A percentile compares a stretch with the other conserved stretches of the same genome.
These are phyloP conservation scores for Stagonosporopsis vannaccii DNA, from an alignment of 2,329 filamentous ascomycete species.

Conservation along the genomic window DNA sequence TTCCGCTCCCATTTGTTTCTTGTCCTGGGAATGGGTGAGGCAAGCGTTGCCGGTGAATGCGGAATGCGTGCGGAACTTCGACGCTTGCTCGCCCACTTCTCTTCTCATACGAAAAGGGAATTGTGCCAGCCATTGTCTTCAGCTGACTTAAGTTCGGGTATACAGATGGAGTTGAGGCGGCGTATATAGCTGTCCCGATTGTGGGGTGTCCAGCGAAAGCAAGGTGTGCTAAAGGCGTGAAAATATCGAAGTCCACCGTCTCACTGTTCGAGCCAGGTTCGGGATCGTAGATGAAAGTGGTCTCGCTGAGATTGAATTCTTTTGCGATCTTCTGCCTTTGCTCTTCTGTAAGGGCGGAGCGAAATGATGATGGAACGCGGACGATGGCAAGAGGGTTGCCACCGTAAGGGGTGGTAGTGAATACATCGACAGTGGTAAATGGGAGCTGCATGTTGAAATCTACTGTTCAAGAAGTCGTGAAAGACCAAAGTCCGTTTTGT, in stretches of 20 bases:
- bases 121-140: not conserved
- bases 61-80: conserved; percentile 70
- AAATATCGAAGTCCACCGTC: conserved; percentile 57
- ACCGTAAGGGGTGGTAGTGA: conserved; percentile 53
- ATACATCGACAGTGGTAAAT: conserved; percentile 55
- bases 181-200: conserved; percentile 61
- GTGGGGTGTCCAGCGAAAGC: conserved; percentile 65
- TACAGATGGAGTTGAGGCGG: conserved; percentile 37
- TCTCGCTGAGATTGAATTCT: conserved; percentile 65
- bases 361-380: conserved; percentile 52
- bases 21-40: conserved; percentile 40
- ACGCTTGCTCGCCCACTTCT: conserved; percentile 56
- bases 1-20: conserved; percentile 19
- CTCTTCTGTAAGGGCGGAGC: conserved; percentile 48
- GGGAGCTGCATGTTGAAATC: conserved; percentile 27
- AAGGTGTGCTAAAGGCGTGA: conserved; percentile 57
- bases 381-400: conserved; percentile 64
- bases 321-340: conserved; percentile 60
- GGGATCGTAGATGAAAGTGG: conserved; percentile 58
- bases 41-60: conserved; percentile 59
- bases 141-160: conserved; percentile 15
- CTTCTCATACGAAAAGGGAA: conserved; percentile 17
- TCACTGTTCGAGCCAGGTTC: conserved; percentile 5
- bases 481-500: not conserved
- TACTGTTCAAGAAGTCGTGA: not conserved